Evolutionary conservation across 2,329 filamentous ascomycete genomes (phyloP).

Genomic region (Pestalotiopsis sp.): DNA sequence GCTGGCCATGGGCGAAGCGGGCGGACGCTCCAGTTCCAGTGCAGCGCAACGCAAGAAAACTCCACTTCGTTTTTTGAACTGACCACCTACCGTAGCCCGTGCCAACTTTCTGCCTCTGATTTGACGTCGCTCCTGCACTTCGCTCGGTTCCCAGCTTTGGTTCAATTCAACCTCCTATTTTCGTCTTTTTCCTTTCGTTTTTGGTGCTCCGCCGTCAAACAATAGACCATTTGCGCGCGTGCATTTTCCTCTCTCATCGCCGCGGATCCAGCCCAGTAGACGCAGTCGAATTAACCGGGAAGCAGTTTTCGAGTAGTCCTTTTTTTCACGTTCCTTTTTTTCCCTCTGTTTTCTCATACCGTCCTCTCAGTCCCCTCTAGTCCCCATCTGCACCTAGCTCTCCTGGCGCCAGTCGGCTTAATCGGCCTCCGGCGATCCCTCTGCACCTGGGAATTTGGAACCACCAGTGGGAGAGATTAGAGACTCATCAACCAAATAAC

Average conservation of each 20-base stretch:
- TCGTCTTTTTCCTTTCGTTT: neutral
- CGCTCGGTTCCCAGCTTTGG: neutral
- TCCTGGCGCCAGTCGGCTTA: neutral
- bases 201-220: neutral
- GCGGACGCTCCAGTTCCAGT: neutral
- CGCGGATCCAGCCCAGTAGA: neutral
- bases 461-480: neutral
- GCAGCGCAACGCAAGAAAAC: neutral
- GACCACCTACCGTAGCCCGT: neutral
- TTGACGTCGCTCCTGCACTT: conserved; percentile 11
- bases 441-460: conserved; percentile 4
- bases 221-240: neutral
- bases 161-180: conserved; percentile 12
- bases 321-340: neutral
- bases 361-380: neutral
- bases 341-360: neutral
- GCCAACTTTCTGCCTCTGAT: conserved; percentile 13
- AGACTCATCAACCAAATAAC: neutral
- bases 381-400: neutral
- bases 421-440: conserved; percentile 2
- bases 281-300: neutral
- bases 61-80: neutral
- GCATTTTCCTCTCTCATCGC: neutral
- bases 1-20: neutral
- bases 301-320: neutral